Evolutionary conservation across 345 rosid genomes (phyloP), one percentile per base, ranked within the genome.

Genomic region (Eucalyptus curtisii): DNA sequence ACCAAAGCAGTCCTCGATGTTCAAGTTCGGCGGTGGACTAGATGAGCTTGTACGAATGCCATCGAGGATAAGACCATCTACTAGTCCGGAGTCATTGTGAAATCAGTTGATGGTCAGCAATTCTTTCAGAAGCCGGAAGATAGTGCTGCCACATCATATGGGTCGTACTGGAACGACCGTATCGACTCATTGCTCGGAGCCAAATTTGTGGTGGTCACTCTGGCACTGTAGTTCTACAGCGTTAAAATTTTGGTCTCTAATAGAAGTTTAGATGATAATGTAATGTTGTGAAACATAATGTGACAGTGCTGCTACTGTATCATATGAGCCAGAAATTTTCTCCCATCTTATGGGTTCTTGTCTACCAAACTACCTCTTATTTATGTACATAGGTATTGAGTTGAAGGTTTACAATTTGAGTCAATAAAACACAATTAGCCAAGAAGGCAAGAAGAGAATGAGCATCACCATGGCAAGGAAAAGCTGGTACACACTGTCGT

Each of bases 31-130:
- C 3, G 93, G 88, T 76, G 87, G 86, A 59, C 64, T 86, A 50
- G 93, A 92, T 57, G 90, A 90, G 87, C 92, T 89, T 42, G 40
- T 88, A 87, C 93, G 90, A 88, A 97, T 97, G 98, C 98, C 98
- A 16, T 96, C 96, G 4, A 94, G 79, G 89, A 92, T 96, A 80
- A 90, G 98, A 89, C 98, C 99, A 40, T 96, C 97, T 20, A 96
- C 92, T 30, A 94, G 98, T 90, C 98, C 95, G 3, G 92, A 91
- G 87, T 93, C 95, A 22, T 88, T 92, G 53, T 95, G 90, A 92
- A 50, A 22, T 37, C 40, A 53, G 47, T 33, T 2, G 45, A 53
- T 20, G 16, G 66, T 33, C 59, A 14, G 5, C 47, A 42, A 40
- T 76, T 76, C 84, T 76, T 76, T 40, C 84, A 40, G 84, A 76